Percentiles rank a stretch among this genome's conserved stretches.
Evolutionary conservation across 2,329 filamentous ascomycete genomes (phyloP).

Genomic region (Hypoxylon sp.): DNA sequence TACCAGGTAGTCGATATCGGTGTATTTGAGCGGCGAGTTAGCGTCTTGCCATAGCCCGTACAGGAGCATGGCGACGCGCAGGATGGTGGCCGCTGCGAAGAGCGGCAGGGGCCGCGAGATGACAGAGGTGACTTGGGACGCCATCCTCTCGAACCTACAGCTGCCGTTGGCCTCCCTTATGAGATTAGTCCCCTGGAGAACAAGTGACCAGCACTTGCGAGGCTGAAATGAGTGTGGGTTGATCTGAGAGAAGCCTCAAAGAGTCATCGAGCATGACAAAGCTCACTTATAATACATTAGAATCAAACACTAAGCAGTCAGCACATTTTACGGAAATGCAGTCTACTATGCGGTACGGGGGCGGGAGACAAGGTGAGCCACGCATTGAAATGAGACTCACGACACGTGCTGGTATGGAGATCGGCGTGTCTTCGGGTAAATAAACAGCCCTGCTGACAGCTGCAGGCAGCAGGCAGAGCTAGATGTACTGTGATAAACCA

Average conservation of each 20-base stretch:
- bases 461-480: not conserved
- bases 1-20: constrained; percentile 98
- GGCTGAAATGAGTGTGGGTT: constrained; percentile 4
- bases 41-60: constrained; percentile 96
- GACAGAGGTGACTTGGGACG: constrained; percentile 46
- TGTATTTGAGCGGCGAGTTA: constrained; percentile 93
- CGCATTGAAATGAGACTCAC: constrained; percentile 8
- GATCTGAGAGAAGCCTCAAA: not conserved
- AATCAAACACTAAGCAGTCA: not conserved
- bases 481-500: not conserved
- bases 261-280: not conserved
- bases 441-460: not conserved
- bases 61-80: constrained; percentile 80
- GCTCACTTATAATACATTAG: not conserved
- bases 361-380: not conserved
- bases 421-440: constrained; percentile 30
- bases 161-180: not conserved
- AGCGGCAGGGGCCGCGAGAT: constrained; percentile 61
- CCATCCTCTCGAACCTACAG: constrained; percentile 34
- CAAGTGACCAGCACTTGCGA: constrained; percentile 21
- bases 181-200: not conserved
- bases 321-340: not conserved
- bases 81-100: constrained; percentile 68
- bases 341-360: not conserved
- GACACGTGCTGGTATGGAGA: not conserved